Percentiles rank a stretch among this genome's conserved stretches.
These are phyloP conservation scores for Kodamaea laetipori DNA, from an alignment of 805 yeast genomes.

Conservation along the genomic window DNA sequence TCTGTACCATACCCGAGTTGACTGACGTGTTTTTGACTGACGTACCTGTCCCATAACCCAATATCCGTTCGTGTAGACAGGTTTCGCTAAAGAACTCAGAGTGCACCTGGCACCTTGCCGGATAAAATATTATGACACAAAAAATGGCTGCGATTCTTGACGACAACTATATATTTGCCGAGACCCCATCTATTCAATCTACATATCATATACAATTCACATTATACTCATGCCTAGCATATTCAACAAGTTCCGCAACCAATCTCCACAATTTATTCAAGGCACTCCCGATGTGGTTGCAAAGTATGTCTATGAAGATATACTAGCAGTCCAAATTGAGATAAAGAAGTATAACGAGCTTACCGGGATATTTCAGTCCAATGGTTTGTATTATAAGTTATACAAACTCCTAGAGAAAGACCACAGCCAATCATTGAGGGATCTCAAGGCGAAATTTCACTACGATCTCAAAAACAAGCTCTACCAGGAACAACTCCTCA, in stretches of 20 bases:
- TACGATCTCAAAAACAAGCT: constrained; percentile 14
- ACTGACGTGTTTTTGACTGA: too few relatives aligned
- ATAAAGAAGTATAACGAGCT: constrained; percentile 25
- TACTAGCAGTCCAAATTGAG: constrained; percentile 22
- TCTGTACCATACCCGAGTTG: too few relatives aligned
- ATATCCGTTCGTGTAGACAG: too few relatives aligned
- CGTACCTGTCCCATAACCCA: too few relatives aligned
- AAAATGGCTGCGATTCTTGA: too few relatives aligned
- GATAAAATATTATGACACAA: too few relatives aligned
- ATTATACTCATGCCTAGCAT: background rate
- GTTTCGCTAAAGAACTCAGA: too few relatives aligned
- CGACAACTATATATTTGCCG: too few relatives aligned
- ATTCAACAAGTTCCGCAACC: background rate
- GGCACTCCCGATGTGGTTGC: constrained; percentile 23
- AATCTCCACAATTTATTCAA: constrained; percentile 10
- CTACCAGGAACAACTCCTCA: constrained; percentile 22
- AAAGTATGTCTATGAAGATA: constrained; percentile 26
- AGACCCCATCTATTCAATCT: too few relatives aligned
- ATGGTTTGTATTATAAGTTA: constrained; percentile 25
- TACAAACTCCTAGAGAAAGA: constrained; percentile 23
- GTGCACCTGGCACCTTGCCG: too few relatives aligned
- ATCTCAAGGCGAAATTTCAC: constrained; percentile 16
- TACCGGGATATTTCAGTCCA: constrained; percentile 22
- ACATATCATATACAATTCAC: too few relatives aligned
- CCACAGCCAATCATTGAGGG: constrained; percentile 20